Conservation (phyloP, 306 rosid species). For the Dalbergia cochinchinensis region DNA sequence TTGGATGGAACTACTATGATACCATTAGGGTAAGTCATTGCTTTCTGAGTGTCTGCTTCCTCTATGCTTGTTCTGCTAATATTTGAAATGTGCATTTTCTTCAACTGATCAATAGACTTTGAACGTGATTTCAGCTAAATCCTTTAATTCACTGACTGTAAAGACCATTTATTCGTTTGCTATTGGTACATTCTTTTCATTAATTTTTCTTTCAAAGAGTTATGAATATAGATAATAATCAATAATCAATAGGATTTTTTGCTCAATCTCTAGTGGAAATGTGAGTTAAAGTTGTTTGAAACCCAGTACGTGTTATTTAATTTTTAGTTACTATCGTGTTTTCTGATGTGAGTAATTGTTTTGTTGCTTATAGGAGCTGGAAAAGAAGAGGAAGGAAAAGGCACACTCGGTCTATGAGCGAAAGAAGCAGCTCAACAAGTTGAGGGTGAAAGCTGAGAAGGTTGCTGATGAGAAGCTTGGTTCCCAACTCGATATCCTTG, state of each 20-base stretch:
- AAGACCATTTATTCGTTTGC: neutral
- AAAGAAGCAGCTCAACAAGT: conserved; percentile 78
- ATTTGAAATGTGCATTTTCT: neutral
- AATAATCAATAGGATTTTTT: neutral
- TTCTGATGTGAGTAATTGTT: neutral
- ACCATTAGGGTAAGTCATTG: conserved; percentile 54
- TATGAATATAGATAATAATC: neutral
- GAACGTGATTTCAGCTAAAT: neutral
- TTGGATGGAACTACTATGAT: conserved; percentile 69
- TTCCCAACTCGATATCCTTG: conserved; percentile 67
- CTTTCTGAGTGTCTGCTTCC: conserved; percentile 46
- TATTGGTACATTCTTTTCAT: neutral
- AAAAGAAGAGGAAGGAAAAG: conserved; percentile 81
- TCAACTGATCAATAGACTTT: neutral
- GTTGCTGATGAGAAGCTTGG: conserved; percentile 78
- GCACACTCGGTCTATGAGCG: conserved; percentile 66
- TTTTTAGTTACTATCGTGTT: neutral
- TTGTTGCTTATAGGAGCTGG: conserved; percentile 61
- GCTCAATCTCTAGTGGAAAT: neutral
- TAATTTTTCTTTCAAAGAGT: neutral
- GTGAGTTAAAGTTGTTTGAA: conserved; percentile 12
- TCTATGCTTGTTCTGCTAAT: neutral
- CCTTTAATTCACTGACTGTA: conserved; percentile 41
- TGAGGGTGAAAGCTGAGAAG: conserved; percentile 74
- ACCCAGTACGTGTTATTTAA: neutral